Evolutionary conservation across 768 basidiomycete species (phyloP), one percentile per base, ranked within the genome.

Genomic region (Phlegmacium glaucopus): DNA sequence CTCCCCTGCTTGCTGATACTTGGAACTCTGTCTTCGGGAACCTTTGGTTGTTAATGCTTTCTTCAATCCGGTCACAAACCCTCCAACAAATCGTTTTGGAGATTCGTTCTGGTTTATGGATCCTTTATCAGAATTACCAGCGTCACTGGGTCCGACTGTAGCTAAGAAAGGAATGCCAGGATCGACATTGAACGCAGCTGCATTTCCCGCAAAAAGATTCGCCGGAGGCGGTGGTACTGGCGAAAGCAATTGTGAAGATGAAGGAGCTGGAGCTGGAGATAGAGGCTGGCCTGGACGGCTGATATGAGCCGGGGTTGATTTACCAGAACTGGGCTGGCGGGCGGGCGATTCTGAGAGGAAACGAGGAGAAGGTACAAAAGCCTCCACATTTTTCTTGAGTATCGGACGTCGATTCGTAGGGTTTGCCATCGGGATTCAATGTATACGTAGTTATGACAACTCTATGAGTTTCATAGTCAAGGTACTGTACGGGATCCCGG

Each of bases 61-160:
- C 51, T 62, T 68, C 7, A 73, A 45, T 4, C 67, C 65, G 1
- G 57, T 55, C 44, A 72, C 65, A 15, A 73, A 48, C 1, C 64
- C 61, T 13, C 59, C 61, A 4, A 64, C 46, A 12, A 68, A 48
- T 32, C 58, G 49, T n/a, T 45, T 18, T 26, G n/a, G n/a, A 1
- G 48, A 47, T 4, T 54, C 35, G 2, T 42, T 45, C 22, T 41
- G 41, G 6, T 47, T 35, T 9, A 37, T 8, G 12, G 49, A 51
- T 1, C 44, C 55, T 10, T 34, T 12, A 1, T 54, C 51, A 0
- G 49, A 44, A n/a, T 10, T 32, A 12, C 41, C 45, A 34, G 42
- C 49, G 6, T 50, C 50, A 18, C 30, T 52, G 6, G 54, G 47
- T 1, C 58, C 53, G 2, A 43, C 54, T n/a, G 56, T 54, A 10